Base-by-base conservation (phyloP, 2,329 filamentous ascomycete species). In the Pyrenochaeta sp. region DNA sequence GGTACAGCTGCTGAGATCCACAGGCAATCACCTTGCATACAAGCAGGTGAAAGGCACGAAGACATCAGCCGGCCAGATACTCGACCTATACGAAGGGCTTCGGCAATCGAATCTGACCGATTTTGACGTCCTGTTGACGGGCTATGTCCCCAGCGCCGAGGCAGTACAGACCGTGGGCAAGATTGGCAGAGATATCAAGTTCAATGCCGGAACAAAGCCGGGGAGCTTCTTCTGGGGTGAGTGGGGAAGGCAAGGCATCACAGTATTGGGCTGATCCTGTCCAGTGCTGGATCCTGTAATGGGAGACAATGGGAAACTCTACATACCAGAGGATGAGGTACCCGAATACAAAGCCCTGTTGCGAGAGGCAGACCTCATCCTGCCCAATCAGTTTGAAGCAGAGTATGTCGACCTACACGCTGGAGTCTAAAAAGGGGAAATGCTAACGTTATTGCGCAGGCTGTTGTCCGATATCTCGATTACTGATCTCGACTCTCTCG, bases 371-470 rank as follows among this genome's bases (percentile, higher is more conserved):
- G 94, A 99, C 71, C 72, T 99, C 57, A 95, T 99, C 42, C 75
- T 97, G 11, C 94, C 94, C 3, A 99, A 99, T 68, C 93, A 97
- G 61, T 99, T 96, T 58, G 94, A 99, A 76, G 90, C 92, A 29
- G 93, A 99, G 90, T 95, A 77, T 58, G 85, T 64, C 14, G 3
- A 19, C 14, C 26, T 13, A 9, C 11, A 18, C 4, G 10, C 15
- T 7, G n/a, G 7, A 13, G 3, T 7, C 2, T n/a, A 13, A 22
- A 14, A 29, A 6, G 18, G 17, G 7, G 13, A 14, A 6, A 26
- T 27, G 11, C 44, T 47, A 35, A 51, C 24, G 19, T 36, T 31
- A 15, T 35, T 34, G 27, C 18, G 31, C 11, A 96, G 90, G 66
- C 79, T 92, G 23, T 82, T 97, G 23, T 94, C 90, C 7, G 90